Percentiles rank a stretch among this genome's conserved stretches.
phyloP scores from a whole-genome alignment of 2,329 filamentous ascomycete species.

The Trichoderma aggressivum region DNA sequence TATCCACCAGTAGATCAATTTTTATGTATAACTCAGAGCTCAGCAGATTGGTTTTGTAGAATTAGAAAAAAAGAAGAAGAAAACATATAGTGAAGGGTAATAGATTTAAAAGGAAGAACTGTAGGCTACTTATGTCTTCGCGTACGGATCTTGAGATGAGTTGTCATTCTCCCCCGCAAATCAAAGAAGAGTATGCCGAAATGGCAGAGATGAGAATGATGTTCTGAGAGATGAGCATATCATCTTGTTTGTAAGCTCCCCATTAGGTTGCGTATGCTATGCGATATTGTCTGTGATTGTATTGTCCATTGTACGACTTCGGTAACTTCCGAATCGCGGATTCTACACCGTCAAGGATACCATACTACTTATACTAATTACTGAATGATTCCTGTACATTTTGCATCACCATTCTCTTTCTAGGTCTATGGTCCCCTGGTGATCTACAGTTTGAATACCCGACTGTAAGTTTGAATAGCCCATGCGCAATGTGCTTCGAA shows the following conservation, averaged over 20 bases:
- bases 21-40: not conserved
- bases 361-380: not conserved
- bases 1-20: not conserved
- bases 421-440: not conserved
- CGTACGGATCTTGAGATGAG: not conserved
- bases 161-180: not conserved
- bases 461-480: not conserved
- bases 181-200: not conserved
- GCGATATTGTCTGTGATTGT: not conserved
- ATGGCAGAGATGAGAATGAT: not conserved
- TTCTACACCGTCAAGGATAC: not conserved
- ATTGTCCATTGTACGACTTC: not conserved
- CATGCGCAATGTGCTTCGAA: not conserved
- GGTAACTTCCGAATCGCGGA: not conserved
- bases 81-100: not conserved
- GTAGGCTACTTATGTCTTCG: not conserved
- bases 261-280: not conserved
- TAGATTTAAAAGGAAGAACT: not conserved
- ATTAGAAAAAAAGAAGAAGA: not conserved
- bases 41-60: not conserved
- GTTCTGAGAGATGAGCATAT: not conserved
- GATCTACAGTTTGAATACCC: not conserved
- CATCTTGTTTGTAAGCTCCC: rapidly evolving
- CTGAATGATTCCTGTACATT: not conserved
- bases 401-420: not conserved